These are phyloP conservation scores for Nicotiana attenuata DNA, from an alignment of 257 asterid genomes.

Conservation along the genomic window DNA sequence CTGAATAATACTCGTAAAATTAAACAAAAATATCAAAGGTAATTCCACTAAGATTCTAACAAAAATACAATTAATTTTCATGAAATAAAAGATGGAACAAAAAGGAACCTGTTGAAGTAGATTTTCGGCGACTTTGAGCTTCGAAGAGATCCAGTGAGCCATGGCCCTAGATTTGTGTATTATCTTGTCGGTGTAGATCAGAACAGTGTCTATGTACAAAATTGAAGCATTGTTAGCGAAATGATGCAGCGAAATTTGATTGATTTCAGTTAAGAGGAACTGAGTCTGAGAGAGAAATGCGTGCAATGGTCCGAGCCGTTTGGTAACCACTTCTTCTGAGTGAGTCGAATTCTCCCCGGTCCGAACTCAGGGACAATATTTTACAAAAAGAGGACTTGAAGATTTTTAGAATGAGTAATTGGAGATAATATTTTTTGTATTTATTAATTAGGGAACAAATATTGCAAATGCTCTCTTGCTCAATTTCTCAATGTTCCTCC, in stretches of 20 bases:
- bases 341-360: not conserved
- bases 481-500: not conserved
- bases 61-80: not conserved
- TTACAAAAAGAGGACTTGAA: not conserved
- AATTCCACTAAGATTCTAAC: not conserved
- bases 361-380: not conserved
- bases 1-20: not conserved
- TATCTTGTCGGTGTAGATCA: constrained; percentile 2
- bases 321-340: not conserved
- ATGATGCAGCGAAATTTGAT: not conserved
- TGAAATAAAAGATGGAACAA: not conserved
- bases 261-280: not conserved
- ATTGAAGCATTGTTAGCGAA: constrained; percentile 22
- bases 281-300: not conserved
- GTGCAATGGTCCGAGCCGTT: not conserved
- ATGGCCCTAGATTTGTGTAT: constrained; percentile 22
- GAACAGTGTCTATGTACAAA: not conserved
- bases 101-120: constrained; percentile 75
- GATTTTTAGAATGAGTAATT: not conserved
- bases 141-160: constrained; percentile 99
- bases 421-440: not conserved
- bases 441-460: not conserved
- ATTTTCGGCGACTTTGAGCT: constrained; percentile 94
- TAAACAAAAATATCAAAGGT: not conserved
- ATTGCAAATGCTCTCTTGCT: not conserved